These are phyloP conservation scores for Trypanosoma caninum DNA, from an alignment of 208 protist genomes.

Conservation along the genomic window DNA sequence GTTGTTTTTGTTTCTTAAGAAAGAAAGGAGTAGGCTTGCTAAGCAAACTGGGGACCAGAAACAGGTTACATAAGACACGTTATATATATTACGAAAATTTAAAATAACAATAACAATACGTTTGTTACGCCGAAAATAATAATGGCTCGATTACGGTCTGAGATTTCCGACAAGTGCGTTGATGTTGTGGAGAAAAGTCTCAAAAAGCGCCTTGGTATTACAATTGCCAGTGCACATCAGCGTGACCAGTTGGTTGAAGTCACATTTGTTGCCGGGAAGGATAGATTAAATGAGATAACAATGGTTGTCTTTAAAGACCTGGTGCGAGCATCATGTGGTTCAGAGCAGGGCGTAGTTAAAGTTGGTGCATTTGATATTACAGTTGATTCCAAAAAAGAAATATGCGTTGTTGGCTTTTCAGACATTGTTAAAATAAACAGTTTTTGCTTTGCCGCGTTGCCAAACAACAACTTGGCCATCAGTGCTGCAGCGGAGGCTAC, in stretches of 20 bases:
- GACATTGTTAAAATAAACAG: slow-evolving; percentile 44
- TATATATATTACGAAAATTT: not conserved
- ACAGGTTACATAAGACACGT: too few species aligned
- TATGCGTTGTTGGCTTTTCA: slow-evolving; percentile 42
- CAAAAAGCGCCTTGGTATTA: slow-evolving; percentile 51
- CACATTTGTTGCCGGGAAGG: slow-evolving; percentile 29
- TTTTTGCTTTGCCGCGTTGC: slow-evolving; percentile 76
- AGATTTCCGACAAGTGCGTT: slow-evolving; percentile 53
- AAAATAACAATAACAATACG: not conserved
- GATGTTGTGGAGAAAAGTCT: slow-evolving; percentile 52
- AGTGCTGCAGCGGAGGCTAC: slow-evolving; percentile 74
- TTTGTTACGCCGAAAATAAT: not conserved
- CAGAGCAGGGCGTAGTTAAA: slow-evolving; percentile 62
- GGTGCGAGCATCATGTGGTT: slow-evolving; percentile 71
- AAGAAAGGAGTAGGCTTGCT: too few species aligned
- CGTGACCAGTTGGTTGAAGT: slow-evolving; percentile 33
- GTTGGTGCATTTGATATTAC: slow-evolving; percentile 51
- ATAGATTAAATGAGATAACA: slow-evolving; percentile 39
- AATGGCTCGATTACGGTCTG: slow-evolving; percentile 21
- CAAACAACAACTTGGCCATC: slow-evolving; percentile 47
- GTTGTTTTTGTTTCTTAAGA: too few species aligned
- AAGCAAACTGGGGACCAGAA: too few species aligned
- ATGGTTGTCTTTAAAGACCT: slow-evolving; percentile 53
- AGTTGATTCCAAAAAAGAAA: slow-evolving; percentile 43
- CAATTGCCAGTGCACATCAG: slow-evolving; percentile 21